phyloP scores from a whole-genome alignment of 306 rosid genomes.

The Acacia crassicarpa region DNA sequence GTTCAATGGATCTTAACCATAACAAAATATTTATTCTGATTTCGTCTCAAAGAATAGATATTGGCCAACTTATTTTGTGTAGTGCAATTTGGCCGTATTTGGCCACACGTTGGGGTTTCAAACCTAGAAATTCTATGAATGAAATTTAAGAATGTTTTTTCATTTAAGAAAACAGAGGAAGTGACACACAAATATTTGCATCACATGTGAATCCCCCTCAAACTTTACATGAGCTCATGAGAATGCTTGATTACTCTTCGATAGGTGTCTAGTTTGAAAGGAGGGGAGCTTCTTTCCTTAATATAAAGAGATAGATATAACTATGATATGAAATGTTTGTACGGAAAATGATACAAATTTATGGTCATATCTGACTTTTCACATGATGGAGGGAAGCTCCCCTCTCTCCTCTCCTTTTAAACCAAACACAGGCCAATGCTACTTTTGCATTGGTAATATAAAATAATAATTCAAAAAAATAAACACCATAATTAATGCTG shows the following conservation, averaged over 20 bases:
- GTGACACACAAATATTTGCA: neutral
- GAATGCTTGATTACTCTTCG: conserved; percentile 11
- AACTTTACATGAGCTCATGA: neutral
- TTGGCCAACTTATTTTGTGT: neutral
- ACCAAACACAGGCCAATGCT: neutral
- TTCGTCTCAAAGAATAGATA: neutral
- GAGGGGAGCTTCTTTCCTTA: too few relatives aligned
- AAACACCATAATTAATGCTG: neutral
- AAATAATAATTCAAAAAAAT: neutral
- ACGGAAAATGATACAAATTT: too few relatives aligned
- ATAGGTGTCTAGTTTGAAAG: neutral
- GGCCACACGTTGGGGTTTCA: neutral
- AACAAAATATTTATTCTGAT: neutral
- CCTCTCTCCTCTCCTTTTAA: too few relatives aligned
- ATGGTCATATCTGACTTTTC: too few relatives aligned
- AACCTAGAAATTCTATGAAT: neutral
- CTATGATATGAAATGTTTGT: too few relatives aligned
- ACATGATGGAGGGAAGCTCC: too few relatives aligned
- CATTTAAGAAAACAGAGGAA: neutral
- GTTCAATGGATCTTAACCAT: neutral
- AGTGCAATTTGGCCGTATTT: neutral
- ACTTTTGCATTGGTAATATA: neutral
- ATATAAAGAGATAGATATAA: too few relatives aligned
- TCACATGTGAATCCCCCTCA: neutral
- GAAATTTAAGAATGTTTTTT: neutral